Base-by-base conservation (phyloP, 208 protist species). In the Porcisia deanei region DNA sequence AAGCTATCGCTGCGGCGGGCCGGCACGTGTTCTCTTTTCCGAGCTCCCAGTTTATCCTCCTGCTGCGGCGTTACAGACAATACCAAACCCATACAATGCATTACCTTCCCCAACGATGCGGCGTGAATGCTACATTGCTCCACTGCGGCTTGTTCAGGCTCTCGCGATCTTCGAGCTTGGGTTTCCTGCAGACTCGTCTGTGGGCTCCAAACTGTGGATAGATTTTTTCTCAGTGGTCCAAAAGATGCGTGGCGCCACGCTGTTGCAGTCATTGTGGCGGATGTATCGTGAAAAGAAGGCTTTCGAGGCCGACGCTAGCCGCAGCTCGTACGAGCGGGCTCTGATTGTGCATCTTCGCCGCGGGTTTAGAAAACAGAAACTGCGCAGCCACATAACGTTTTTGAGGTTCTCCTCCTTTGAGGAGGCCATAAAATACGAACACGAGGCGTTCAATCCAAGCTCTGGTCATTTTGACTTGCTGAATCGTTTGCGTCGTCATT, bases 261-360 rank as follows among this genome's bases (percentile, higher is more conserved):
- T 94, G 49, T 73, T 96, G 83, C 91, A 96, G 79, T 96, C 89
- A 0, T 83, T 96, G 9, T 96, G 91, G 91, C 77, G 91, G 53
- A 96, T 94, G 91, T 91, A 93, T 79, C 47, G 73, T 1, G 68
- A 80, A 34, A 75, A 90, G 70, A 89, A 90, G 65, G 52, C 55
- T 8, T 93, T 95, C 65, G 88, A 95, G 41, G 76, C 55, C 1
- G 84, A 95, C 20, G 12, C 41, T 8, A 73, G 41, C 7, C 69
- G 79, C 34, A 79, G 73, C 12, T 73, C 69, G 54, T 73, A 78
- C 39, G 80, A 88, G 53, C 83, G 84, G 3, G 73, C 80, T 60
- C 71, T 71, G 25, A 81, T 91, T 34, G 81, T 79, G 0, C 73
- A 73, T 60, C 80, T 95, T 10, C 80, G 88, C 8, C 84, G 91